Base-by-base conservation (phyloP, 768 basidiomycete genomes). In the Leccinum aurantiacum region DNA sequence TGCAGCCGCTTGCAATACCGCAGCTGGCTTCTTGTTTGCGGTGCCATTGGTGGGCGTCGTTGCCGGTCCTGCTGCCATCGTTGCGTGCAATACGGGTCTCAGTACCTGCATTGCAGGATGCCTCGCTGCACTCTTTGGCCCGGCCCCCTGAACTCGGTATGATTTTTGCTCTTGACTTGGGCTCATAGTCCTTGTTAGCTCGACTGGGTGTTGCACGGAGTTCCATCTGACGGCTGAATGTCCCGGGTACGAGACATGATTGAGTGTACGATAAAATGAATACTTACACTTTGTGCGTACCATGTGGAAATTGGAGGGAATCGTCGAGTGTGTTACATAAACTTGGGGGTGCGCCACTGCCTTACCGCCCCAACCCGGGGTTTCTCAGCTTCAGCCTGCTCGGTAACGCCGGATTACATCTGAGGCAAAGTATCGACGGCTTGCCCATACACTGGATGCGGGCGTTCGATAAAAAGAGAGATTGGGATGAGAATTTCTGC, bases 21-120 rank as follows among this genome's bases (percentile, higher is more conserved):
- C 27, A 0, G 73, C 73, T 0, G 67, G 72, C 0, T 67, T 65
- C 33, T 53, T 50, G 0, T 74, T 73, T 4, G 71, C 69, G 0
- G 66, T 65, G 1, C 69, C 49, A 17, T 25, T 27, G 27, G 27
- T 29, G 27, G 27, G 27, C 27, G 27, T 69, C 22, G 57, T 60
- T 9, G 67, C 1, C 0, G 69, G 6, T 0, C 73, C 71, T 7
- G 59, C 71, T 2, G 67, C 60, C 27, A 62, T 71, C 53, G 0
- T 65, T 3, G 69, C 19, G 1, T 73, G 73, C 8, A 73, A 73
- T 3, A 47, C 37, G 3, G 69, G 1, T 7, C 44, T 71, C 0
- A 71, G 71, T 4, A 51, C 55, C 22, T 48, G 47, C 47, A 48
- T 25, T 22, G 47, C 22, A 48, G 10, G 3, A 7, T 48, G 47